A percentile compares a stretch with the other conserved stretches of the same genome.
phyloP scores from a whole-genome alignment of 108 stramenopile species.

The Discostella pseudostelligera region DNA sequence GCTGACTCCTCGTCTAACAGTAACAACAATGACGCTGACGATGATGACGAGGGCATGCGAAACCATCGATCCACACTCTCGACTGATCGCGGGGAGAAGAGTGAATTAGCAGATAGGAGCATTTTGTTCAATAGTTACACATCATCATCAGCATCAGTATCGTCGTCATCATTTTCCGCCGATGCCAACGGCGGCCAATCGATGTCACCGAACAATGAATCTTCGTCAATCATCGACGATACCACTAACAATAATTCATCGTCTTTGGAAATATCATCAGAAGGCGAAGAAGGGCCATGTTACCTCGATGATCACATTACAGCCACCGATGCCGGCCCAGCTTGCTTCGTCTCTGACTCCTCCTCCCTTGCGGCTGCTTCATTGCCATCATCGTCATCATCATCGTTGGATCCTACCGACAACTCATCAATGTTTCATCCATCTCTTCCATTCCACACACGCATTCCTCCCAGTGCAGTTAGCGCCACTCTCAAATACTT shows the following conservation, averaged over 20 bases:
- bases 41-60: no score
- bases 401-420: background rate
- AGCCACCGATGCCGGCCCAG: constrained; percentile 13
- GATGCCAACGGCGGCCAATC: background rate
- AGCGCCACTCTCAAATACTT: constrained; percentile 18
- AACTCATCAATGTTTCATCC: constrained; percentile 3
- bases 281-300: constrained; percentile 13
- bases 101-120: no score
- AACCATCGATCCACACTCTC: no score
- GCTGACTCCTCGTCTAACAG: no score
- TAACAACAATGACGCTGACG: no score
- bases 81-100: no score
- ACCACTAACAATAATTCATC: background rate
- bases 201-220: background rate
- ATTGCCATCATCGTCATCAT: background rate
- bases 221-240: background rate
- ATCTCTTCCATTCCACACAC: constrained; percentile 14
- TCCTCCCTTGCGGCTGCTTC: constrained; percentile 5
- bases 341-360: constrained; percentile 19
- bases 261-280: background rate
- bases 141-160: no score
- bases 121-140: no score
- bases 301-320: constrained; percentile 13
- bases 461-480: constrained; percentile 7
- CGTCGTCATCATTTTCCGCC: background rate